Conservation (phyloP, 192 early-diverging fungal species). For the Phycomyces nitens region DNA sequence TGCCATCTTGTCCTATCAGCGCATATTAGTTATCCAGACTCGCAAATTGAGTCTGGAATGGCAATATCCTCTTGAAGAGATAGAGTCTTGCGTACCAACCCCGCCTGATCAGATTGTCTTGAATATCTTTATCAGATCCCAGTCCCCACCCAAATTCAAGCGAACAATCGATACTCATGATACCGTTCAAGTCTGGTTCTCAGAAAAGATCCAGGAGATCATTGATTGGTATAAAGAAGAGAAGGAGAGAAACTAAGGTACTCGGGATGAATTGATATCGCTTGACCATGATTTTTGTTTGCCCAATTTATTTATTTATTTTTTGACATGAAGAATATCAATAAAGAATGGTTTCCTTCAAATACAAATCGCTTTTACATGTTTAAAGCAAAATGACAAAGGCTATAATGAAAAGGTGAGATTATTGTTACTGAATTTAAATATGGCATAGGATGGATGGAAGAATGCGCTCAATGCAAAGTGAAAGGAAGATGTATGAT, state of each 20-base stretch:
- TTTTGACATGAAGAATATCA: no score
- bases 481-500: conserved; percentile 1
- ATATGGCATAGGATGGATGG: no score
- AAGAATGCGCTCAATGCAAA: not conserved
- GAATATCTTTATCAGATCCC: not conserved
- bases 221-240: conserved; percentile 7
- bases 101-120: not conserved
- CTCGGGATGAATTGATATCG: no score
- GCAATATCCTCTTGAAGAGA: conserved; percentile 9
- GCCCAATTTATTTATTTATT: no score
- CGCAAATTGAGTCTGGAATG: conserved; percentile 20
- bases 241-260: not conserved
- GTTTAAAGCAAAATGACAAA: no score
- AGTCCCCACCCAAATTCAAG: no score
- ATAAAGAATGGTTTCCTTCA: no score
- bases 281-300: no score
- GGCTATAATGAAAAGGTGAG: no score
- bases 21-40: conserved; percentile 51
- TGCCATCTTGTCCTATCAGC: conserved; percentile 62
- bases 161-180: not conserved
- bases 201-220: not conserved
- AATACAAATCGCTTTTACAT: no score
- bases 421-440: no score
- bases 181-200: conserved; percentile 13
- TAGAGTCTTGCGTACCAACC: not conserved